Percentiles rank a stretch among this genome's conserved stretches.
These are phyloP conservation scores for Penicillium nordicum DNA, from an alignment of 2,329 filamentous ascomycete genomes.

Conservation along the genomic window DNA sequence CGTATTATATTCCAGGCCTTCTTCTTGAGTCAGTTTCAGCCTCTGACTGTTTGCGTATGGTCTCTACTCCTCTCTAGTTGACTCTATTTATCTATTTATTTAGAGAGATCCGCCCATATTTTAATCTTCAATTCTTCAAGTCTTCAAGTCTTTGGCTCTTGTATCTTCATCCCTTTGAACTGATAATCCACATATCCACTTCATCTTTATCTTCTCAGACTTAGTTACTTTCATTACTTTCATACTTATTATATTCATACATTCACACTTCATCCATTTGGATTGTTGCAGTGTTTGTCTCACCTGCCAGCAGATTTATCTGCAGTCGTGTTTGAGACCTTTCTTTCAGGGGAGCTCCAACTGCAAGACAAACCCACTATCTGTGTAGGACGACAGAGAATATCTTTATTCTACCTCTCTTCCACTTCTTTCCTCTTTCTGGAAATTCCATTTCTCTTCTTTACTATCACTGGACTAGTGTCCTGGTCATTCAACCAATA, in stretches of 20 bases:
- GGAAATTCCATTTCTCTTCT: slow-evolving; percentile 11
- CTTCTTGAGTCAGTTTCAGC: slow-evolving; percentile 27
- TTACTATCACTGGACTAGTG: slow-evolving; percentile 7
- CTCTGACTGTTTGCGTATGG: slow-evolving; percentile 17
- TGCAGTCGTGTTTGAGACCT: slow-evolving; percentile 19
- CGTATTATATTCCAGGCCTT: slow-evolving; percentile 15
- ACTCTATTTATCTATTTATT: slow-evolving; percentile 12
- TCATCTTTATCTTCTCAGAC: slow-evolving; percentile 3
- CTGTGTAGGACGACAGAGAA: slow-evolving; percentile 14
- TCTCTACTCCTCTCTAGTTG: slow-evolving; percentile 11
- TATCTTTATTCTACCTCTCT: slow-evolving; percentile 14
- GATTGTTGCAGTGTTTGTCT: slow-evolving; percentile 18
- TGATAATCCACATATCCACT: not conserved
- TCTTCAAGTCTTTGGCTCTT: slow-evolving; percentile 8
- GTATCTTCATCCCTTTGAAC: not conserved
- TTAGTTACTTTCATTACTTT: slow-evolving; percentile 6
- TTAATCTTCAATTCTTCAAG: slow-evolving; percentile 12
- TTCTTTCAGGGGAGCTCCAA: slow-evolving; percentile 11
- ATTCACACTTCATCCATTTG: slow-evolving; percentile 9
- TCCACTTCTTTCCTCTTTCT: slow-evolving; percentile 25
- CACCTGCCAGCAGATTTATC: slow-evolving; percentile 8
- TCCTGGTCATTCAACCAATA: slow-evolving; percentile 3
- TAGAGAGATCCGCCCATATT: slow-evolving; percentile 6
- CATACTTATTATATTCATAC: not conserved
- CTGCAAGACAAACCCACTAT: slow-evolving; percentile 10